These are phyloP conservation scores for Parasitella parasitica DNA, from an alignment of 371 early-diverging fungal genomes.

Conservation along the genomic window DNA sequence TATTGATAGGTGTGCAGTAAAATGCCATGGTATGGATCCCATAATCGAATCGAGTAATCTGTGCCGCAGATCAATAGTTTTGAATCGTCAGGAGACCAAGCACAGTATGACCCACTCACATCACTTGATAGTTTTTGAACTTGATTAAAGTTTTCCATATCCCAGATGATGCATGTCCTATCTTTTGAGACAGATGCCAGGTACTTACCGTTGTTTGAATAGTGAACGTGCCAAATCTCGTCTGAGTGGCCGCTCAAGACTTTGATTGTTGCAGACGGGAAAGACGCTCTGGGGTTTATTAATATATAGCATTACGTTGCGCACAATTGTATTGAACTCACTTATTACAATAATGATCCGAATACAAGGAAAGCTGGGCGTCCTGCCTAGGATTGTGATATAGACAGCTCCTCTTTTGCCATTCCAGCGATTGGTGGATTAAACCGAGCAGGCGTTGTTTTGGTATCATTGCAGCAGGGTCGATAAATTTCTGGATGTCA, in stretches of 20 bases:
- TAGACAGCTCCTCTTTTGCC: conserved; percentile 77
- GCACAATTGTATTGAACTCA: too few species aligned
- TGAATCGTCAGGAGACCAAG: conserved; percentile 90
- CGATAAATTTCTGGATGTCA: conserved; percentile 72
- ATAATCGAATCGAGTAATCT: conserved; percentile 76
- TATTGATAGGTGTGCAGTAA: conserved; percentile 48
- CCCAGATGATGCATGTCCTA: conserved; percentile 86
- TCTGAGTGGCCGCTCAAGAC: conserved; percentile 79
- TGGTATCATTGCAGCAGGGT: conserved; percentile 87
- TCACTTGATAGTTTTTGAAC: conserved; percentile 49
- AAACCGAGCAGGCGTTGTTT: conserved; percentile 76
- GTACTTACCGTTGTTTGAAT: conserved; percentile 82
- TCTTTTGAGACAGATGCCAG: conserved; percentile 93
- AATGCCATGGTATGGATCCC: conserved; percentile 74
- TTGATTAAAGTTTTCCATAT: conserved; percentile 55
- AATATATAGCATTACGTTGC: background rate
- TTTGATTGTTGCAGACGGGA: conserved; percentile 53
- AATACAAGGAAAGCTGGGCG: conserved; percentile 59
- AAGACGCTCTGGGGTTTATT: background rate
- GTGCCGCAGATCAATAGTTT: conserved; percentile 77
- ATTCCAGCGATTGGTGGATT: conserved; percentile 76
- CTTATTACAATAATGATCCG: conserved; percentile 81
- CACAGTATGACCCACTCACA: conserved; percentile 70
- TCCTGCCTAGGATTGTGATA: conserved; percentile 76
- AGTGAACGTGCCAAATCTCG: conserved; percentile 95